Base-by-base conservation (phyloP, 805 yeast genomes). In the Yarrowia bubula region DNA sequence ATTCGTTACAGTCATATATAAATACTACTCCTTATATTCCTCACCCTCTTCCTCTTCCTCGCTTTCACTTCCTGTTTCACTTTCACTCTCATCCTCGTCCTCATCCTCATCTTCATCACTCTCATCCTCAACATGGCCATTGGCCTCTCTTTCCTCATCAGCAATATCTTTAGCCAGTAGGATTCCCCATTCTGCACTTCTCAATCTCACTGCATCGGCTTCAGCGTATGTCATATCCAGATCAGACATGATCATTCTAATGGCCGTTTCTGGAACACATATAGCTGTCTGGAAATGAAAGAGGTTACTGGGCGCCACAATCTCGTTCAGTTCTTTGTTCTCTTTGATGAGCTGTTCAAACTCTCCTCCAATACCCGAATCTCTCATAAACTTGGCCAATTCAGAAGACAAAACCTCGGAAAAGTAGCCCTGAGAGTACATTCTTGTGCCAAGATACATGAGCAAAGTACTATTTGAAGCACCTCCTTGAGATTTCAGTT, bases 271-370 rank as follows among this genome's bases (percentile, higher is more conserved):
- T 5, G 61, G 61, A 5, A 55, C 31, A 31, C 61, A 55, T 4
- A 55, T 11, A 1, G 61, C 61, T 8, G 47, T 55, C 8, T 55
- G 46, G 11, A 55, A 55, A n/a, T 55, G 61, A 8, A 55, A 55
- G 37, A 39, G 13, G 31, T 10, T 42, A 22, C 22, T 6, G 22
- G 3, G 18, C 60, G 3, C 39, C 4, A 13, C 35, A 33, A 11
- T n/a, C 28, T 41, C 15, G 8, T 15, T 3, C 38, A 39, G n/a
- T 2, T 7, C 8, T 11, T 7, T 15, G 38, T 55, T 55, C 17
- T 11, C 14, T 13, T 14, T 18, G 4, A 51, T 35, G 11, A 9
- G 44, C 10, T 51, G 5, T 8, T 51, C 60, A 11, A 51, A 10
- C 6, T 51, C 60, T n/a, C 18, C 37, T 5, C 35, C 14, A 38